A percentile compares a stretch with the other conserved stretches of the same genome.
Evolutionary conservation across 495 filamentous ascomycete genomes (phyloP).

Genomic region (Cryomyces antarcticus): DNA sequence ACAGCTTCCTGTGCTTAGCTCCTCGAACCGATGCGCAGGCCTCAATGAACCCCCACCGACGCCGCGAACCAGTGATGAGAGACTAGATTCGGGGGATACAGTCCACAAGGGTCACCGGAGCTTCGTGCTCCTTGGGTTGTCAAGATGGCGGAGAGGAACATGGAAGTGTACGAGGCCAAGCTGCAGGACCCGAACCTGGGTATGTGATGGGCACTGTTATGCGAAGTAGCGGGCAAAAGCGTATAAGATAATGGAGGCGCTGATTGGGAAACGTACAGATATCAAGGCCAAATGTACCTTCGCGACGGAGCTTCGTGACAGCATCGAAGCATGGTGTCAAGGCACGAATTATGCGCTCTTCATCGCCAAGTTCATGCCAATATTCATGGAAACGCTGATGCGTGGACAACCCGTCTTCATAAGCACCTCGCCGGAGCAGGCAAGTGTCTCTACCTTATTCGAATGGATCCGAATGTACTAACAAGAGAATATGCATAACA

Average conservation of each 20-base stretch:
- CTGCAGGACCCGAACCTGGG: constrained; percentile 16
- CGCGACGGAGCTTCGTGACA: constrained; percentile 65
- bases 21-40: too few species aligned
- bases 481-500: constrained; percentile 20
- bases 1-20: too few species aligned
- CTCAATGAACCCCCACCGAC: too few species aligned
- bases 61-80: too few species aligned
- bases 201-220: constrained; percentile 1
- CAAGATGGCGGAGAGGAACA: constrained; percentile 11
- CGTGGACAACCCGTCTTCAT: constrained; percentile 79
- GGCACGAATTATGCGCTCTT: constrained; percentile 51
- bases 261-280: constrained; percentile 28
- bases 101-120: too few species aligned
- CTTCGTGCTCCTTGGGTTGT: background rate
- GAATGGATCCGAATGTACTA: too few species aligned
- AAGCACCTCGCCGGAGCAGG: constrained; percentile 50
- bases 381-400: constrained; percentile 61
- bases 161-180: constrained; percentile 12
- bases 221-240: background rate
- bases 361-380: constrained; percentile 66
- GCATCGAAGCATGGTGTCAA: constrained; percentile 51
- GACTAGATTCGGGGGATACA: too few species aligned
- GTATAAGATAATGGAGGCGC: background rate
- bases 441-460: too few species aligned
- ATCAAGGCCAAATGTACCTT: constrained; percentile 53